Percentiles rank a stretch among this genome's conserved stretches.
These are phyloP conservation scores for Blepharisma undulans DNA, from an alignment of 169 alveolate species.

Conservation along the genomic window DNA sequence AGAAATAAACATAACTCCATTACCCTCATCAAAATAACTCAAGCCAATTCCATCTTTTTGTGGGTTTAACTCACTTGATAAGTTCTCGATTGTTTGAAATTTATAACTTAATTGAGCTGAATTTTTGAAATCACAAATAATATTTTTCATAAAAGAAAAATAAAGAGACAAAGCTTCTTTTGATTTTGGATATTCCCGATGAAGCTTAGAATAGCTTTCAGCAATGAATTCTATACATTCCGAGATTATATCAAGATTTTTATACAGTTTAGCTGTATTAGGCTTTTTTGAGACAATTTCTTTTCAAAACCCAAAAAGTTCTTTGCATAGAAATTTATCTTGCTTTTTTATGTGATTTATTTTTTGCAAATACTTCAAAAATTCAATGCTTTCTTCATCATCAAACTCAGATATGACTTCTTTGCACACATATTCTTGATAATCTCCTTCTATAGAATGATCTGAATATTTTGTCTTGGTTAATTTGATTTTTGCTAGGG, in stretches of 20 bases:
- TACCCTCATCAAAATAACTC: not conserved
- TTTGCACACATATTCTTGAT: too few species aligned
- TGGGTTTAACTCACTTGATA: not conserved
- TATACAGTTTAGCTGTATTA: not conserved
- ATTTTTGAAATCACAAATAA: not conserved
- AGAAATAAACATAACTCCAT: conserved; percentile 7
- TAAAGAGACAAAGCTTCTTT: not conserved
- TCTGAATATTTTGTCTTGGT: too few species aligned
- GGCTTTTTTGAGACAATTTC: conserved; percentile 15
- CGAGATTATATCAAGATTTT: not conserved
- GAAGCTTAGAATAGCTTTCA: not conserved
- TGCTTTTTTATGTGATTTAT: too few species aligned
- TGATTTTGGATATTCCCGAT: not conserved
- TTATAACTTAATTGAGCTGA: not conserved
- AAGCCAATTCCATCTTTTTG: not conserved
- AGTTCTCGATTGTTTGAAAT: not conserved
- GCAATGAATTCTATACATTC: not conserved
- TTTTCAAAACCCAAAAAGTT: not conserved
- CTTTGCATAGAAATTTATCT: not conserved
- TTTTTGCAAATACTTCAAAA: too few species aligned
- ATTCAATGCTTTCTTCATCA: too few species aligned
- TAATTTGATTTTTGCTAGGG: not conserved
- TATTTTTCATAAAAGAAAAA: not conserved
- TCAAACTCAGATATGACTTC: too few species aligned
- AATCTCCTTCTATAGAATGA: too few species aligned